Evolutionary conservation across 2,329 filamentous ascomycete species (phyloP).

Genomic region (Diaporthe eres): DNA sequence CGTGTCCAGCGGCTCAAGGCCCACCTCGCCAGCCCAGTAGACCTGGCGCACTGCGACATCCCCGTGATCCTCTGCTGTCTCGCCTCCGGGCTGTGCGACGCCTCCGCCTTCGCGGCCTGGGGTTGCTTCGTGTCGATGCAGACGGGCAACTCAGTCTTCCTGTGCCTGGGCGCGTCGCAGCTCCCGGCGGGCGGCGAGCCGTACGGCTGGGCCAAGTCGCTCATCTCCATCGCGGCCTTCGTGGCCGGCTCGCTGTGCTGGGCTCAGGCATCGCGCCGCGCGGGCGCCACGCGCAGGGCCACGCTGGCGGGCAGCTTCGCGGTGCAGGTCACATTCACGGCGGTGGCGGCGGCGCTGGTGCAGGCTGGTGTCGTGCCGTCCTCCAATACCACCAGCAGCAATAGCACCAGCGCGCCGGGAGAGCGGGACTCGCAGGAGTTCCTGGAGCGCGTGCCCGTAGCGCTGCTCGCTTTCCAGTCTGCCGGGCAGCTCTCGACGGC

Average conservation of each 20-base stretch:
- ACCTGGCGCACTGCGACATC: neutral
- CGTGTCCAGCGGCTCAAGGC: neutral
- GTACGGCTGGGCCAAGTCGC: neutral
- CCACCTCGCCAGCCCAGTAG: neutral
- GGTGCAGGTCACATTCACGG: neutral
- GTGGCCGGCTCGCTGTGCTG: neutral
- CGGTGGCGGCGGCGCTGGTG: neutral
- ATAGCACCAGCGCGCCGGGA: too few species aligned
- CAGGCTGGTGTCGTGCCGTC: neutral
- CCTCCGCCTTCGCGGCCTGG: neutral
- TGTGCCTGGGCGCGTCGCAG: neutral
- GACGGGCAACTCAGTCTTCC: neutral
- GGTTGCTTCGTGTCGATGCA: neutral
- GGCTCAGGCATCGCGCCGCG: too few species aligned
- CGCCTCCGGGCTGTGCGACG: neutral
- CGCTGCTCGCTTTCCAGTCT: neutral
- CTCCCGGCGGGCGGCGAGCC: neutral
- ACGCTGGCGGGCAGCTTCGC: neutral
- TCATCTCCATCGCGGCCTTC: neutral
- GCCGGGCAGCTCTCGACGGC: neutral
- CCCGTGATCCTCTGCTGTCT: constrained; percentile 6
- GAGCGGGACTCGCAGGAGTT: neutral
- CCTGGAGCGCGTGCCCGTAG: neutral
- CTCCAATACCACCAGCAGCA: neutral
- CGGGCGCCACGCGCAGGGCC: neutral